Base-by-base conservation (phyloP, 129 eudicot genomes). In the Oenanthe sinensis region DNA sequence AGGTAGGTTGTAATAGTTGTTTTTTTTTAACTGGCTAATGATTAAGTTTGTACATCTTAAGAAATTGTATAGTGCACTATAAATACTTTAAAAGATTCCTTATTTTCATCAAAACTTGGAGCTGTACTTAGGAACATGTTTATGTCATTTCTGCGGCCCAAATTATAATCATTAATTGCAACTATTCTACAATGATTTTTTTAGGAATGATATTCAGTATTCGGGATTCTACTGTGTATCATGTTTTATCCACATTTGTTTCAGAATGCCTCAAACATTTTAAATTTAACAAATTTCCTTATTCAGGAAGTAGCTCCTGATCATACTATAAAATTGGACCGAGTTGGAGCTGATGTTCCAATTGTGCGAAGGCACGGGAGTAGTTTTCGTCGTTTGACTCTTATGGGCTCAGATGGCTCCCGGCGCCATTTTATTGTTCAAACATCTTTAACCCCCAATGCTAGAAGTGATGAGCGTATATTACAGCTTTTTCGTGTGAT, bases 351-450 rank as follows among this genome's bases (percentile, higher is more conserved):
- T 22, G 97, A 96, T 83, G 85, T 96, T 74, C 97, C 99, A 0
- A 92, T 96, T 30, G 99, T 96, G 82, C 84, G 99, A 79, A 90
- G 99, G 85, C 99, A 96, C 77, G 99, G 99, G 26, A 96, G 99
- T 87, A 96, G 99, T 84, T 96, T 88, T 83, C 87, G 97, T 13
- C 93, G 99, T 20, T 80, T 96, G 90, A 96, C 99, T 62, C 89
- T 96, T 14, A 92, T 96, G 19, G 99, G 99, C 30, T 96, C 99
- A 10, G 99, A 96, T 87, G 99, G 99, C 69, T 96, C 99, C 47
- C 99, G 92, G 81, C 97, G 97, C 58, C 99, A 96, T 89, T 96
- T 96, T 82, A 92, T 96, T 78, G 99, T 96, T 47, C 99, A 96
- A 84, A 96, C 97, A 36, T 96, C 99, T 52, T 78, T 96, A 83